Base-by-base conservation (phyloP, 1,284 basidiomycete genomes). In the Malassezia vespertilionis region DNA sequence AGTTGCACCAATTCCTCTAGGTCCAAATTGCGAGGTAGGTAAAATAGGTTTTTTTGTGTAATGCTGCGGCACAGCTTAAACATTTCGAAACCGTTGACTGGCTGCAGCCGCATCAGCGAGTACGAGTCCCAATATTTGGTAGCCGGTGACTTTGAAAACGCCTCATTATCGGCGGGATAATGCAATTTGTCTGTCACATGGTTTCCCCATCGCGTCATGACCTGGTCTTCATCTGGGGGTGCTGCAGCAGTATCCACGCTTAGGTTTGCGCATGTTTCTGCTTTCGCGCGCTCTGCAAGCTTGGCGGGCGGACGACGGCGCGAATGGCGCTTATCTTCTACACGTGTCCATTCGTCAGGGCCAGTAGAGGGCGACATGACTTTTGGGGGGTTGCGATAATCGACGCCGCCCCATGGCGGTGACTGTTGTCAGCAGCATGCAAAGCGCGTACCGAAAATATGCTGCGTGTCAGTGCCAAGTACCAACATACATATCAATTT, bases 21-120 rank as follows among this genome's bases (percentile, higher is more conserved):
- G 44, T 77, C 76, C 0, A 81, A 77, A 69, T 95, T 96, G 17
- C 86, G 77, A 1, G 93, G 93, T 3, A 97, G 76, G 64, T 81
- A 99, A 65, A 84, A 88, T 2, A 88, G 89, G 44, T 64, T 55
- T 36, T 64, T 61, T 31, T 17, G 7, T 3, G 56, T 52, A 17
- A 68, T 41, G 1, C 32, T 40, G 3, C 14, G 14, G 0, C 47
- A 37, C 4, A 57, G 34, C 1, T 34, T 14, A 73, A 93, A 93
- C 4, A 97, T 78, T 36, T 85, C 79, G 20, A 76, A 74, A 1
- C 90, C 91, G 26, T 81, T 81, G 24, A 91, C 76, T 0, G 93
- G 93, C 18, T 77, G 80, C 5, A 78, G 78, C 0, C 78, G 74
- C 9, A 11, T 9, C n/a, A 69, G 57, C 0, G 52, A 35, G 36